Evolutionary conservation across 495 filamentous ascomycete species (phyloP), one percentile per base, ranked within the genome.

Genomic region (Penicillium cataractarum): DNA sequence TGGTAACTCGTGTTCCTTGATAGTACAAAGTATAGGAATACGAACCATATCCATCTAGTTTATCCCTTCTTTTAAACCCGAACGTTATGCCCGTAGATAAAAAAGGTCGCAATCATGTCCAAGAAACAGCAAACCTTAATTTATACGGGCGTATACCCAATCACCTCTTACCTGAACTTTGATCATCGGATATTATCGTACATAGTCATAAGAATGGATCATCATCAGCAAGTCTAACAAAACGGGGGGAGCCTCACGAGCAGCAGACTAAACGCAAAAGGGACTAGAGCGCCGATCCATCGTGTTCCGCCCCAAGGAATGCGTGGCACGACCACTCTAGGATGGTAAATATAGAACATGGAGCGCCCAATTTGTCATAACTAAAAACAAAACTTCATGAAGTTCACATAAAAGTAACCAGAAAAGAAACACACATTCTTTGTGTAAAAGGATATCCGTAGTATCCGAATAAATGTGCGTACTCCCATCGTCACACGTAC

Each of bases 271-370:
- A 21, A 54, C 31, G 31, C 13, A 33, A 54, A 54, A 1, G 27
- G 40, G 58, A 31, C 54, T 60, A 60, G 49, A 27, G 48, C 58
- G 49, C n/a, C 33, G 58, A 60, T 60, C 58, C 26, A 42, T 42
- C 49, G 49, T 44, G 58, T 32, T 54, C 19, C 49, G 7, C 50
- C 62, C 62, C 56, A 59, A 57, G 29, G 29, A 29, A 63, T 59
- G 57, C 55, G 62, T 55, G 62, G 56, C 62, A 21, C n/a, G n/a
- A n/a, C n/a, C n/a, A n/a, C n/a, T n/a, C n/a, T n/a, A n/a, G n/a
- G 13, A 48, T 31, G 29, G 55, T 64, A 64, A 64, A 60, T 51
- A 60, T 64, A 60, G 62, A 64, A 64, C 50, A 55, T 13, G 29
- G n/a, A n/a, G n/a, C 31, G 42, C 40, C 35, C 1, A n/a, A 50